Percentiles rank a stretch among this genome's conserved stretches.
These are phyloP conservation scores for Euphorbia peplus DNA, from an alignment of 345 rosid genomes.

Conservation along the genomic window DNA sequence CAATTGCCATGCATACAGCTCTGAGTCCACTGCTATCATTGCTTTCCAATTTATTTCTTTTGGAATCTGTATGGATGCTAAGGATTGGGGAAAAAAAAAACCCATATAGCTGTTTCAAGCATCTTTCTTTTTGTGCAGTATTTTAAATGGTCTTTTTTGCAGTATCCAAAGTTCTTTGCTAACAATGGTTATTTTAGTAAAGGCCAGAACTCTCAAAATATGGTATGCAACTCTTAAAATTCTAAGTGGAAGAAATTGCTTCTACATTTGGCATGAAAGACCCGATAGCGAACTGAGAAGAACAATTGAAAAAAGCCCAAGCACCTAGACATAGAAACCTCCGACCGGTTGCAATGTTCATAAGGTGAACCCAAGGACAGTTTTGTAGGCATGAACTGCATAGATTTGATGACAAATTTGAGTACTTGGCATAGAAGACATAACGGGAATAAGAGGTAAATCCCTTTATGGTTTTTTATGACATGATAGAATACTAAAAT, in stretches of 20 bases:
- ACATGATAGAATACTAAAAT: no score
- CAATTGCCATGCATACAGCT: constrained; percentile 71
- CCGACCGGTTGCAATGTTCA: neutral
- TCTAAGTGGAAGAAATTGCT: no score
- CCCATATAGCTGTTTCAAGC: constrained; percentile 1
- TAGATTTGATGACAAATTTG: no score
- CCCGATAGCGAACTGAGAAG: neutral
- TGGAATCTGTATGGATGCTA: constrained; percentile 81
- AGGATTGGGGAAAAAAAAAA: constrained; percentile 33
- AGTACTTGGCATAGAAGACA: no score
- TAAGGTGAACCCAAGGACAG: no score
- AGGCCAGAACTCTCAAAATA: neutral
- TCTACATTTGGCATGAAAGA: no score
- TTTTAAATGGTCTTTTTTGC: neutral
- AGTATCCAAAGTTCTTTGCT: neutral
- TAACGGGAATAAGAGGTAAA: no score
- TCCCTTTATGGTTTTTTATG: no score
- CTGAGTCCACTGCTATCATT: constrained; percentile 43
- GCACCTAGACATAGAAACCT: neutral
- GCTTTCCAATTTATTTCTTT: constrained; percentile 74
- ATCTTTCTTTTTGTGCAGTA: neutral
- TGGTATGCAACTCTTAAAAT: no score
- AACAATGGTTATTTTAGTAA: neutral
- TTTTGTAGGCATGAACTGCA: no score
- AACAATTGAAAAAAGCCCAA: neutral